These are phyloP conservation scores for Coemansia sp. DNA, from an alignment of 192 early-diverging fungal species.

Conservation along the genomic window DNA sequence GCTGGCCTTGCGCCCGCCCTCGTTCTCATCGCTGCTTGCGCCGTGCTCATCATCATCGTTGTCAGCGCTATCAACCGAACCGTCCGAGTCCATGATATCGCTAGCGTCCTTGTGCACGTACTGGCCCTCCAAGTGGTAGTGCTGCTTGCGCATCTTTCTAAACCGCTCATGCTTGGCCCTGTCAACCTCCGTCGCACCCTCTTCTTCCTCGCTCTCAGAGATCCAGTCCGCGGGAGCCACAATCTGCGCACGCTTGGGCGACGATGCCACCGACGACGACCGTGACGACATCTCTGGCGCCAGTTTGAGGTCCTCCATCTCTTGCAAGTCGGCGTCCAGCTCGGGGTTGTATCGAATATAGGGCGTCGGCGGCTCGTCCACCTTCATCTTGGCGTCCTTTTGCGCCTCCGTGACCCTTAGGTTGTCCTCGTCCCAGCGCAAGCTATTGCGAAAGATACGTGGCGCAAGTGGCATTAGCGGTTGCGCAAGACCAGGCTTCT, in stretches of 20 bases:
- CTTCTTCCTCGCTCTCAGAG: constrained; percentile 45
- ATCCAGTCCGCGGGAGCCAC: constrained; percentile 42
- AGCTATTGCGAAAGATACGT: constrained; percentile 46
- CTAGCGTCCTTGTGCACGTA: constrained; percentile 46
- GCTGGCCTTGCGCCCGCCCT: neutral
- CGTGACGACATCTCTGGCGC: constrained; percentile 31
- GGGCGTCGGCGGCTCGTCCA: constrained; percentile 95
- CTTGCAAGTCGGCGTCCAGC: constrained; percentile 66
- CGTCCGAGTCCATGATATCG: constrained; percentile 61
- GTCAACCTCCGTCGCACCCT: constrained; percentile 37
- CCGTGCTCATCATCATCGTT: constrained; percentile 32
- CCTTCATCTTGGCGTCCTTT: constrained; percentile 95
- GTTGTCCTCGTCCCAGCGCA: constrained; percentile 97
- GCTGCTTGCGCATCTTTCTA: constrained; percentile 72
- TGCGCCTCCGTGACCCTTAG: constrained; percentile 85
- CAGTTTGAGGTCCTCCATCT: constrained; percentile 51
- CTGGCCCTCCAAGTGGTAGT: constrained; percentile 74
- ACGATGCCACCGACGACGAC: constrained; percentile 58
- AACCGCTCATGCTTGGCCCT: constrained; percentile 74
- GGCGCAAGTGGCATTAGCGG: neutral
- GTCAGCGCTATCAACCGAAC: constrained; percentile 56
- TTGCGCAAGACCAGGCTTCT: no score
- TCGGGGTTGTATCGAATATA: constrained; percentile 88
- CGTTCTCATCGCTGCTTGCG: constrained; percentile 10
- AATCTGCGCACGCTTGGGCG: constrained; percentile 57